Conservation (phyloP, 2,329 filamentous ascomycete species). For the Colletotrichum neosansevieriae region DNA sequence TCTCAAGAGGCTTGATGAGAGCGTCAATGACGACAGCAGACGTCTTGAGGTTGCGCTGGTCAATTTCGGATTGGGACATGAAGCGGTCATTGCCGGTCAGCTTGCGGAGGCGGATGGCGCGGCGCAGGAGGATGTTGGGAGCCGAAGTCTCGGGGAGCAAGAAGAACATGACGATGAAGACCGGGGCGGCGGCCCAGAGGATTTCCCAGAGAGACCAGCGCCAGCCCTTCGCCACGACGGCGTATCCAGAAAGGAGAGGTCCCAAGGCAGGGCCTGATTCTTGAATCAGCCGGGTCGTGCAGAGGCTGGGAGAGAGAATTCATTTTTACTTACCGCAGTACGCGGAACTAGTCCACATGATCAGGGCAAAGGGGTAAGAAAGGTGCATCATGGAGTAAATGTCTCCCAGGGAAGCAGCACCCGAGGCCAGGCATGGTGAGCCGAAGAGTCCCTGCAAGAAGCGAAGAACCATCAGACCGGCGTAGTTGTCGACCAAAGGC, state of each 20-base stretch:
- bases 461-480: conserved; percentile 72
- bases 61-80: conserved; percentile 73
- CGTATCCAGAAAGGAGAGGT: conserved; percentile 70
- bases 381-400: conserved; percentile 67
- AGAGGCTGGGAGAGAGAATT: too few relatives aligned
- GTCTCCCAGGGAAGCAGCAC: conserved; percentile 64
- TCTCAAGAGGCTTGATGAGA: conserved; percentile 71
- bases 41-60: conserved; percentile 66
- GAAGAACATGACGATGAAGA: conserved; percentile 71
- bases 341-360: conserved; percentile 65
- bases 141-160: conserved; percentile 74
- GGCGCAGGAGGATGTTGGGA: conserved; percentile 70
- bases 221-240: conserved; percentile 69
- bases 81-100: conserved; percentile 68
- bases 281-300: too few relatives aligned
- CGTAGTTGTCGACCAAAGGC: conserved; percentile 71
- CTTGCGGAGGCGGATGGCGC: conserved; percentile 71
- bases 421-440: conserved; percentile 72
- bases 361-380: conserved; percentile 64
- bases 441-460: conserved; percentile 77
- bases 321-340: conserved; percentile 46
- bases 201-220: conserved; percentile 75
- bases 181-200: conserved; percentile 69
- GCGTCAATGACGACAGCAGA: conserved; percentile 63
- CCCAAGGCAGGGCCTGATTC: conserved; percentile 62